Base-by-base conservation (phyloP, 345 rosid genomes). In the Ceriops tagal region DNA sequence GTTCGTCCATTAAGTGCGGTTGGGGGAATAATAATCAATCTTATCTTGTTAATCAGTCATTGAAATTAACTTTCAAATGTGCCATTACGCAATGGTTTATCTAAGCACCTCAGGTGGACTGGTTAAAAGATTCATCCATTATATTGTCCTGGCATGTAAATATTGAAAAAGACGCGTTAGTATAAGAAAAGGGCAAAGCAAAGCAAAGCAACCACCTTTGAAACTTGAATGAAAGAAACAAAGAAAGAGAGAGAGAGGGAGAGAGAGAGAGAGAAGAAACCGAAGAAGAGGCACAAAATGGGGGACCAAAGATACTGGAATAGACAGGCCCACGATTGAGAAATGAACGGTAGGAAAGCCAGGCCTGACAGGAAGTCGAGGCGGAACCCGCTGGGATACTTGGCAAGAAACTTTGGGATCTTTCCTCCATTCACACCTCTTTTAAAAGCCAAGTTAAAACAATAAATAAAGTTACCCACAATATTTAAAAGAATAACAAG, bases 401-500 rank as follows among this genome's bases (percentile, higher is more conserved):
- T 13, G 55, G 55, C 56, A 46, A 51, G 35, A 22, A 51, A 32
- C 55, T 24, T 8, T 35, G 46, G 30, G 39, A 62, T 64, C 64
- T 58, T 67, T 53, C 71, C 30, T n/a, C 18, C 13, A 20, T 67
- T 80, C 82, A 80, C 79, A 78, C 84, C 51, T 72, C 75, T 79
- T 58, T 58, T 46, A 1, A 7, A 76, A 73, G 67, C 71, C 22
- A 73, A 80, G 69, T 53, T 43, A 43, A 43, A 68, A 67, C 68
- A 21, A 21, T 20, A 0, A 53, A 53, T n/a, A 34, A 7, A 6
- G 37, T 34, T 7, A 34, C 6, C 8, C 7, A 34, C 0, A 1
- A 1, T 8, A 8, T 34, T 0, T 34, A 7, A 34, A 34, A 34
- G 8, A 34, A 6, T 34, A 34, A 7, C 6, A 7, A 1, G 37